A percentile compares a stretch with the other conserved stretches of the same genome.
Evolutionary conservation across 2,329 filamentous ascomycete species (phyloP).

Genomic region (Aciculosporium take): DNA sequence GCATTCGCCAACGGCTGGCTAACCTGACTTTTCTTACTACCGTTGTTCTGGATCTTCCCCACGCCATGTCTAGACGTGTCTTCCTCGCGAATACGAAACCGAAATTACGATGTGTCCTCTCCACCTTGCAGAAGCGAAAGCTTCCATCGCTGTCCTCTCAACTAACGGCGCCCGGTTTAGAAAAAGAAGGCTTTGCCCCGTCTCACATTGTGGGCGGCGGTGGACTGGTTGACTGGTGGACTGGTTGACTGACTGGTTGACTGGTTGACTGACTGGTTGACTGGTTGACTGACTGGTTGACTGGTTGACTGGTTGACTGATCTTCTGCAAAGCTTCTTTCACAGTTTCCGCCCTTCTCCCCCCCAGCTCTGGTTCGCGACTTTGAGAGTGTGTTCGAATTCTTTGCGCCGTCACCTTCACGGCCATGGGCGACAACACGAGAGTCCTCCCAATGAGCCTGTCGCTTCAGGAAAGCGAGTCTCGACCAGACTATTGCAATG

Average conservation of each 20-base stretch:
- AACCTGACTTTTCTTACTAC: neutral
- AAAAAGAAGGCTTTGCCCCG: conserved; percentile 1
- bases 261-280: too few species aligned
- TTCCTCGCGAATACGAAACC: neutral
- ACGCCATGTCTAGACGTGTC: neutral
- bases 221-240: too few species aligned
- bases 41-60: neutral
- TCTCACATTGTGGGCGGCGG: neutral
- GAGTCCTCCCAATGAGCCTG: conserved; percentile 13
- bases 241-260: neutral
- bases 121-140: neutral
- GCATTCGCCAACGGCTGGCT: neutral
- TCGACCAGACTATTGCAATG: conserved; percentile 34
- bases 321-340: neutral
- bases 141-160: neutral
- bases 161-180: neutral
- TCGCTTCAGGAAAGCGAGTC: conserved; percentile 19
- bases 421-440: neutral
- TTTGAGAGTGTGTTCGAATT: too few species aligned
- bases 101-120: neutral
- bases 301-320: too few species aligned
- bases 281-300: too few species aligned
- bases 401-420: neutral
- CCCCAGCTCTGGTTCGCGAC: neutral
- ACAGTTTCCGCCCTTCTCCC: neutral